Evolutionary conservation across 2,329 filamentous ascomycete genomes (phyloP), one percentile per base, ranked within the genome.

Genomic region (Sarocladiaceae sp.): DNA sequence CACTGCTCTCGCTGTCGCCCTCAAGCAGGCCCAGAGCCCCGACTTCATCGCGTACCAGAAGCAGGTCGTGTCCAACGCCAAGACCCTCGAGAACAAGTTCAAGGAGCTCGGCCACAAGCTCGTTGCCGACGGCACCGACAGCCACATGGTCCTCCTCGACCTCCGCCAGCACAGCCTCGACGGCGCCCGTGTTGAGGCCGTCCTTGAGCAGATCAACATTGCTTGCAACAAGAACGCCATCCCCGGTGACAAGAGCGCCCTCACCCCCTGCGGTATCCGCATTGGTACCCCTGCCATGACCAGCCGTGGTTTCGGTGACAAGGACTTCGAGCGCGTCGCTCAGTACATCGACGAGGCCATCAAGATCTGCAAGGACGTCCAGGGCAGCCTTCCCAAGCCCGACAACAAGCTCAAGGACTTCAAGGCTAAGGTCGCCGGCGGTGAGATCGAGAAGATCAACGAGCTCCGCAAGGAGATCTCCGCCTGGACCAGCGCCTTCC

Each of bases 331-430:
- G 72, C 82, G 85, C 55, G 90, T 98, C 51, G 90, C 84, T 53
- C 66, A 72, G 55, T 97, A 95, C 76, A 95, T 97, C 57, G 88
- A 95, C 66, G 76, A 83, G 60, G 78, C 82, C 66, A 86, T 97
- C 76, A 87, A 87, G 73, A 78, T 97, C 61, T 87, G 84, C 78
- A 88, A 89, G 78, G 82, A 90, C 61, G 76, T 95, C 57, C 93
- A 97, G 75, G 74, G 64, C 48, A 72, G 76, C 52, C 80, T 97
- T 19, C 91, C 93, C 66, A 96, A 96, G 82, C 86, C 93, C 69
- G 88, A 88, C 60, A 98, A 97, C 82, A 96, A 94, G 82, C 87
- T 95, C 67, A 97, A 97, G 83, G 93, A 98, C 76, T 97, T 98
- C 85, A 94, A 91, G 78, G 82, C 81, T 64, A 91, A 88, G 79